These are phyloP conservation scores for Infundibulicybe gibba DNA, from an alignment of 768 basidiomycete species.

Conservation along the genomic window DNA sequence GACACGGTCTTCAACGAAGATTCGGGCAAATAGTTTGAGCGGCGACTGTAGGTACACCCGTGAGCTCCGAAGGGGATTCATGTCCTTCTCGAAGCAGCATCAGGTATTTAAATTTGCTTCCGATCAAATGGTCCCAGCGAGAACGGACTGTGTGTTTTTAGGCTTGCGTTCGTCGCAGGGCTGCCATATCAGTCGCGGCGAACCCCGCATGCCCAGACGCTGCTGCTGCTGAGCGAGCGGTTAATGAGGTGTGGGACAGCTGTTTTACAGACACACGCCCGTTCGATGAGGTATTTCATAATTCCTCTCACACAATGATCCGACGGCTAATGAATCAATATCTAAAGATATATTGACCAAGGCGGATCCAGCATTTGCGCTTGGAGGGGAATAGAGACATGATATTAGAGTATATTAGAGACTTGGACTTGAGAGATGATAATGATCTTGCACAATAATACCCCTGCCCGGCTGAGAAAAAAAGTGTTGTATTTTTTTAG, in stretches of 20 bases:
- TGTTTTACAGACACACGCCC: slow-evolving; percentile 95
- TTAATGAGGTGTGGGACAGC: slow-evolving; percentile 97
- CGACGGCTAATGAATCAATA: no score
- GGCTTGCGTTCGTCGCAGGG: slow-evolving; percentile 89
- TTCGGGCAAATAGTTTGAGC: slow-evolving; percentile 90
- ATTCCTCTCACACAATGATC: no score
- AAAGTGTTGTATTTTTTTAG: background rate
- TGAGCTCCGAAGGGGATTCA: slow-evolving; percentile 74
- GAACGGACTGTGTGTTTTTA: slow-evolving; percentile 21
- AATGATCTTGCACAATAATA: no score
- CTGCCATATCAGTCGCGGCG: slow-evolving; percentile 73
- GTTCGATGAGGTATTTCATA: slow-evolving; percentile 80
- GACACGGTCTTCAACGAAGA: slow-evolving; percentile 42
- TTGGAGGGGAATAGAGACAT: no score
- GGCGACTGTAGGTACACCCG: slow-evolving; percentile 89
- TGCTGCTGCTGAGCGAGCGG: slow-evolving; percentile 79
- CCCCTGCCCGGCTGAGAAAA: no score
- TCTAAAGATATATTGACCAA: background rate
- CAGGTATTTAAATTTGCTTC: slow-evolving; percentile 49
- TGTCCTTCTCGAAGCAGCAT: slow-evolving; percentile 88
- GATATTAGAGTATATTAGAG: no score
- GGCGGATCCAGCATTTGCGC: no score
- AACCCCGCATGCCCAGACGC: slow-evolving; percentile 79
- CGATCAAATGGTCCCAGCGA: no score
- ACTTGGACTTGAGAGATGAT: no score